A percentile compares a stretch with the other conserved stretches of the same genome.
Conservation (phyloP, 2,329 filamentous ascomycete genomes). For the Hypocreales sp. region DNA sequence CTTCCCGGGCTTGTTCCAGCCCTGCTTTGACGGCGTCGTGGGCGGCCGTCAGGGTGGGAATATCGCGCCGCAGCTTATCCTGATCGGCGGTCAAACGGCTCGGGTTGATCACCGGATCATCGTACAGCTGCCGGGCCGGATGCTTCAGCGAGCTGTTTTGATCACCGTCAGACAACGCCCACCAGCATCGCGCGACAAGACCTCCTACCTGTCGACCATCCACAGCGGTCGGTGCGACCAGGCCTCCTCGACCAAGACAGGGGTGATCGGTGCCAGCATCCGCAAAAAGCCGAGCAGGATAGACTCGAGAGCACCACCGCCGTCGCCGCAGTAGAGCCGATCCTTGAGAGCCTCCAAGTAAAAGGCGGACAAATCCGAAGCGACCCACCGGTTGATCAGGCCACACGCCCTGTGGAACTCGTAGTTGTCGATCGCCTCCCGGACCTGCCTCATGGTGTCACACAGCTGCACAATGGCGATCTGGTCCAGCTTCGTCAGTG, state of each 20-base stretch:
- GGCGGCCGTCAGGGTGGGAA: conserved; percentile 34
- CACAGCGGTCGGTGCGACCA: conserved; percentile 61
- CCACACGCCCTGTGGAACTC: conserved; percentile 72
- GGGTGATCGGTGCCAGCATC: conserved; percentile 70
- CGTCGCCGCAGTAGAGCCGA: conserved; percentile 69
- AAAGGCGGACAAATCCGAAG: conserved; percentile 74
- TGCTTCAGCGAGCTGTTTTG: conserved; percentile 11
- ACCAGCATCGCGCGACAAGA: too few relatives aligned
- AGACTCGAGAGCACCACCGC: conserved; percentile 44
- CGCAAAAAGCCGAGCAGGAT: conserved; percentile 60
- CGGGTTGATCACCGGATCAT: conserved; percentile 24
- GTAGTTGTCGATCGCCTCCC: conserved; percentile 48
- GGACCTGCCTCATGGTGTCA: conserved; percentile 48
- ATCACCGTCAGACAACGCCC: too few relatives aligned
- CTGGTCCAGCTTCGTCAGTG: conserved; percentile 48
- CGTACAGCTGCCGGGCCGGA: conserved; percentile 33
- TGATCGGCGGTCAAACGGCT: conserved; percentile 22
- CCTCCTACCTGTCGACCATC: too few relatives aligned
- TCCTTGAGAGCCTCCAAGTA: conserved; percentile 93
- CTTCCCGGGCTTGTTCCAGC: conserved; percentile 55
- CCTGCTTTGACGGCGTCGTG: conserved; percentile 57
- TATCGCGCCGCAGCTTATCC: conserved; percentile 22
- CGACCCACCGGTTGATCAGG: conserved; percentile 66
- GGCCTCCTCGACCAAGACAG: conserved; percentile 73
- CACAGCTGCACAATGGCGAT: conserved; percentile 65